Percentiles rank a stretch among this genome's conserved stretches.
Conservation (phyloP, 495 filamentous ascomycete genomes). For the Xylaria cubensis region DNA sequence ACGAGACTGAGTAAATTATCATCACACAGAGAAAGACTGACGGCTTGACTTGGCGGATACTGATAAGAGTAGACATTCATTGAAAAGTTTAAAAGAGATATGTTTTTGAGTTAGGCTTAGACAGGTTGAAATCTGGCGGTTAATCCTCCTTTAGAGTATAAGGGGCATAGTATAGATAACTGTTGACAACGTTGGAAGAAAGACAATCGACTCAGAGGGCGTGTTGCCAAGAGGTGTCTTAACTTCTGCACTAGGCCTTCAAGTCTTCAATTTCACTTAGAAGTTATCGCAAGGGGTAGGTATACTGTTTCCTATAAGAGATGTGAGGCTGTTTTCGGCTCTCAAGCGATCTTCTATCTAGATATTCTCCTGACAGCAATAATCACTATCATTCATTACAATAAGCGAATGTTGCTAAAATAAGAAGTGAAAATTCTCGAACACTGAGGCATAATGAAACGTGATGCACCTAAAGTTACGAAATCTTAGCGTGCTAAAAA, state of each 20-base stretch:
- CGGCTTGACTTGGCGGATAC: not conserved
- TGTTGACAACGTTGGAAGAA: no score
- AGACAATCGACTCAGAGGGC: no score
- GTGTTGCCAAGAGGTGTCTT: no score
- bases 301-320: no score
- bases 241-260: no score
- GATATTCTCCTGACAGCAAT: not conserved
- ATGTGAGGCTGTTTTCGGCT: no score
- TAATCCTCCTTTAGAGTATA: not conserved
- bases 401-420: not conserved
- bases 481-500: not conserved
- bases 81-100: not conserved
- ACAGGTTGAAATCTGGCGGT: not conserved
- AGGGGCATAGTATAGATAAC: no score
- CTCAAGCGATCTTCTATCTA: not conserved
- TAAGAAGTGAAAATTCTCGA: not conserved
- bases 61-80: not conserved
- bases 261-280: no score
- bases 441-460: not conserved
- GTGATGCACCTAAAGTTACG: not conserved
- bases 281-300: no score
- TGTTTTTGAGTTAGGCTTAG: not conserved
- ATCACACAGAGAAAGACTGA: not conserved
- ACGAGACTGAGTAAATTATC: not conserved
- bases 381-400: not conserved